Evolutionary conservation across 2,329 filamentous ascomycete genomes (phyloP).

Genomic region (Clonostachys chloroleuca): DNA sequence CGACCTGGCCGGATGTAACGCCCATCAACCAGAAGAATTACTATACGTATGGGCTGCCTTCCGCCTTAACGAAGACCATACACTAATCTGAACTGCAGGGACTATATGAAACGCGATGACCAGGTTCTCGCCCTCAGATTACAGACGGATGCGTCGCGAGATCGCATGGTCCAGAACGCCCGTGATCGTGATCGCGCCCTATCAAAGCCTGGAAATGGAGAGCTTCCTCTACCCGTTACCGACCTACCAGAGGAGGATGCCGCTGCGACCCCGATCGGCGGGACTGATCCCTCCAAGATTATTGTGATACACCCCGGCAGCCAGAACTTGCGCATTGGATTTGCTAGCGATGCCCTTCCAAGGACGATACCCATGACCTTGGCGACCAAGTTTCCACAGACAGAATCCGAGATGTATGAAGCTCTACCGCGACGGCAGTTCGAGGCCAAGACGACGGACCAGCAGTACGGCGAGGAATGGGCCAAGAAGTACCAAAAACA

Average conservation of each 20-base stretch:
- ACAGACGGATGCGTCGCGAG: constrained; percentile 81
- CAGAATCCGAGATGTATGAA: constrained; percentile 79
- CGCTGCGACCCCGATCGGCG: constrained; percentile 50
- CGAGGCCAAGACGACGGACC: constrained; percentile 61
- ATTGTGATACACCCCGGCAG: constrained; percentile 95
- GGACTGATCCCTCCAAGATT: constrained; percentile 77
- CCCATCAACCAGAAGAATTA: constrained; percentile 99
- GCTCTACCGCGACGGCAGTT: constrained; percentile 70
- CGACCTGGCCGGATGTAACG: constrained; percentile 85
- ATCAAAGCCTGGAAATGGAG: constrained; percentile 60
- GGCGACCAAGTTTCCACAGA: constrained; percentile 71
- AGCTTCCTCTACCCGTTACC: constrained; percentile 55
- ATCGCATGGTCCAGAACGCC: constrained; percentile 77
- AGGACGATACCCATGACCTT: constrained; percentile 94
- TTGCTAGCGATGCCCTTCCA: constrained; percentile 92
- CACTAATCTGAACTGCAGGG: constrained; percentile 45
- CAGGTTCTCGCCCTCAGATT: constrained; percentile 87
- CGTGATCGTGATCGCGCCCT: constrained; percentile 85
- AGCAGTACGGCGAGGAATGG: constrained; percentile 84
- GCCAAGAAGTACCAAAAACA: constrained; percentile 72
- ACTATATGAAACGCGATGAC: constrained; percentile 97
- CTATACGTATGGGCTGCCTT: constrained; percentile 68
- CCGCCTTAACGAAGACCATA: neutral
- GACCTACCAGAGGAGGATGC: constrained; percentile 54
- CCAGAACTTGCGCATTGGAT: constrained; percentile 89